phyloP scores from a whole-genome alignment of 2,329 filamentous ascomycete species.

The Chrysoporthe deuterocubensis region DNA sequence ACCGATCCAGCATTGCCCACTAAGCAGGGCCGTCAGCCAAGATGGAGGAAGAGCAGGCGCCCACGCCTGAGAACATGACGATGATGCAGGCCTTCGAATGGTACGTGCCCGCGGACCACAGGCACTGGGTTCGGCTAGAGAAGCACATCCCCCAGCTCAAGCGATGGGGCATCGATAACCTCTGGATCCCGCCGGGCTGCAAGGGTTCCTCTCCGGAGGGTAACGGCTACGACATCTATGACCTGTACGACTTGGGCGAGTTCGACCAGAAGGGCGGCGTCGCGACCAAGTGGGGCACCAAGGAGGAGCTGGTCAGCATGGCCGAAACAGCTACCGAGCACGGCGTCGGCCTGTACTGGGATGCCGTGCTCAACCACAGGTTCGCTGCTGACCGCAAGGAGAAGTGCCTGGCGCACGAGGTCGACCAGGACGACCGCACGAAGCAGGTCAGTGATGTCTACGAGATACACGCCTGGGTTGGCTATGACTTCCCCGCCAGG shows the following conservation, averaged over 20 bases:
- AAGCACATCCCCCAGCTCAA: slow-evolving; percentile 61
- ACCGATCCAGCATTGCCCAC: not conserved
- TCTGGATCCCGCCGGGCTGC: slow-evolving; percentile 75
- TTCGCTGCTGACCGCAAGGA: slow-evolving; percentile 72
- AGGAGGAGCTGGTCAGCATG: slow-evolving; percentile 63
- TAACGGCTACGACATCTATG: slow-evolving; percentile 74
- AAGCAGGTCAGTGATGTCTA: slow-evolving; percentile 60
- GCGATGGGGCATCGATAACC: slow-evolving; percentile 63
- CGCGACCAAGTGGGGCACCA: slow-evolving; percentile 72
- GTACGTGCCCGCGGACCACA: slow-evolving; percentile 67
- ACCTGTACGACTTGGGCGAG: slow-evolving; percentile 71
- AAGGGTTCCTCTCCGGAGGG: slow-evolving; percentile 67
- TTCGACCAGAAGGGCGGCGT: slow-evolving; percentile 72
- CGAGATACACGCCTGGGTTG: slow-evolving; percentile 72
- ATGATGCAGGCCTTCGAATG: slow-evolving; percentile 77
- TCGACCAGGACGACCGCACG: slow-evolving; percentile 63
- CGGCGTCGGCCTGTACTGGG: slow-evolving; percentile 69
- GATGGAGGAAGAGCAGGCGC: slow-evolving; percentile 31
- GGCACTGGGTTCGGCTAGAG: slow-evolving; percentile 66
- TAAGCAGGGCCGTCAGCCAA: slow-evolving; percentile 9
- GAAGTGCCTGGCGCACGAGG: slow-evolving; percentile 64
- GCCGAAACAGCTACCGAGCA: slow-evolving; percentile 55
- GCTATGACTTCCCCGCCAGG: slow-evolving; percentile 69
- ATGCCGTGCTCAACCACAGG: slow-evolving; percentile 76
- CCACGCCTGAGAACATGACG: slow-evolving; percentile 52